These are phyloP conservation scores for Trametes sp. DNA, from an alignment of 1,284 basidiomycete genomes.

Conservation along the genomic window DNA sequence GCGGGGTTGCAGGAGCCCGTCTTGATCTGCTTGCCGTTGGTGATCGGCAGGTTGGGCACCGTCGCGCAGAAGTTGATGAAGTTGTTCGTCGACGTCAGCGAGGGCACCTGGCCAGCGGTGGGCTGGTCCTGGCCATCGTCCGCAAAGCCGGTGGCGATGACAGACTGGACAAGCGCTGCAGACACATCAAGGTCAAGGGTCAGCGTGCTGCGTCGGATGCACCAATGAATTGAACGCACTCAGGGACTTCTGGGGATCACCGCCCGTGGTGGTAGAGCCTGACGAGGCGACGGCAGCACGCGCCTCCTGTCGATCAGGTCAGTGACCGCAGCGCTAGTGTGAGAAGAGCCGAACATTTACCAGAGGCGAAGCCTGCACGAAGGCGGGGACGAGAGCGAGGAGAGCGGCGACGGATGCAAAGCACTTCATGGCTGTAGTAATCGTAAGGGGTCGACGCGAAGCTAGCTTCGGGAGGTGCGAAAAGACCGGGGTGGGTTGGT, in stretches of 20 bases:
- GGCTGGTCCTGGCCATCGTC: slow-evolving; percentile 57
- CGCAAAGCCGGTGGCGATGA: slow-evolving; percentile 60
- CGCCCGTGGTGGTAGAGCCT: slow-evolving; percentile 22
- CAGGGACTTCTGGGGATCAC: slow-evolving; percentile 37
- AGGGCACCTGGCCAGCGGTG: slow-evolving; percentile 55
- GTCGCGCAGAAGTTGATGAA: slow-evolving; percentile 61
- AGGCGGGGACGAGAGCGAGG: slow-evolving; percentile 51
- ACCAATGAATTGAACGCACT: slow-evolving; percentile 39
- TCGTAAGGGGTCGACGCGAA: slow-evolving; percentile 37
- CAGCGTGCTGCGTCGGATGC: slow-evolving; percentile 34
- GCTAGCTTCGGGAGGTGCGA: slow-evolving; percentile 47
- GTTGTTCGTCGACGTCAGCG: slow-evolving; percentile 58
- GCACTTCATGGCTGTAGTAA: slow-evolving; percentile 57
- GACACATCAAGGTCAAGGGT: not conserved
- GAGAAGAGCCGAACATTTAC: slow-evolving; percentile 25
- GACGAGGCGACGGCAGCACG: slow-evolving; percentile 26
- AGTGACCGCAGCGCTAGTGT: not conserved
- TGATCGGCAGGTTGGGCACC: slow-evolving; percentile 47
- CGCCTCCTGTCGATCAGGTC: slow-evolving; percentile 18
- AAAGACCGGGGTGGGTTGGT: slow-evolving; percentile 48
- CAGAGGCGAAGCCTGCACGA: slow-evolving; percentile 51
- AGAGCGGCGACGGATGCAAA: slow-evolving; percentile 50
- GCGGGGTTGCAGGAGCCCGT: slow-evolving; percentile 42
- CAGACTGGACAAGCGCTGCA: slow-evolving; percentile 59
- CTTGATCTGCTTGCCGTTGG: slow-evolving; percentile 42